Evolutionary conservation across 2,329 filamentous ascomycete genomes (phyloP), one percentile per base, ranked within the genome.

Genomic region (Hansfordia pulvinata): DNA sequence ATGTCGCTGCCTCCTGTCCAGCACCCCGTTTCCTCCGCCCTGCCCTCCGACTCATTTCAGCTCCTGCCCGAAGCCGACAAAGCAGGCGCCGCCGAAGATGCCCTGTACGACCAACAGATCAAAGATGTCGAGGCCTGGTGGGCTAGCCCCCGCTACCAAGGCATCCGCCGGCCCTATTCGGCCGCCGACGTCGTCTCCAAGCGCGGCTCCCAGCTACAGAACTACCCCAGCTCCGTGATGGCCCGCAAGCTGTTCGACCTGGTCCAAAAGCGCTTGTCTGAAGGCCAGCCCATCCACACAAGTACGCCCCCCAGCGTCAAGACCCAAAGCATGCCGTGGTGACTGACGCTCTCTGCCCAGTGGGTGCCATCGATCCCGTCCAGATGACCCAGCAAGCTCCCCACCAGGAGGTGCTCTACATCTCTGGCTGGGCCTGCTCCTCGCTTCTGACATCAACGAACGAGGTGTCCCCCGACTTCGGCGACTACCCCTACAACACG

Each of bases 311-410:
- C 10, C 17, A 11, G 19, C 10, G 20, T 19, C 12, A 25, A 24
- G 5, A 5, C 14, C 24, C n/a, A n/a, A n/a, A n/a, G n/a, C n/a
- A n/a, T n/a, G n/a, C n/a, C 5, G n/a, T 16, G 8, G 10, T 24
- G 14, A 24, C 26, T 16, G 14, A 15, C 4, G 39, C 36, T 29
- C 11, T 5, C 5, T 28, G 1, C 30, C 17, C 35, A 88, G 82
- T 98, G 80, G 90, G 90, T 41, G 90, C 86, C 33, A 92, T 98
- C 54, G 90, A 98, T 48, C 90, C 90, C n/a, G 76, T 96, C 8
- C 90, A 98, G 58, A 96, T 98, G 90, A 93, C 90, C 25, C 90
- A 98, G 53, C 90, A 96, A 60, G 90, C 90, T 10, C 72, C 82
- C 5, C 82, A 96, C 56, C 90, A 96, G 50, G 88, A 98, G 52